Percentiles rank a stretch among this genome's conserved stretches.
Conservation (phyloP, 345 rosid genomes). For the Eucalyptus rudis region DNA sequence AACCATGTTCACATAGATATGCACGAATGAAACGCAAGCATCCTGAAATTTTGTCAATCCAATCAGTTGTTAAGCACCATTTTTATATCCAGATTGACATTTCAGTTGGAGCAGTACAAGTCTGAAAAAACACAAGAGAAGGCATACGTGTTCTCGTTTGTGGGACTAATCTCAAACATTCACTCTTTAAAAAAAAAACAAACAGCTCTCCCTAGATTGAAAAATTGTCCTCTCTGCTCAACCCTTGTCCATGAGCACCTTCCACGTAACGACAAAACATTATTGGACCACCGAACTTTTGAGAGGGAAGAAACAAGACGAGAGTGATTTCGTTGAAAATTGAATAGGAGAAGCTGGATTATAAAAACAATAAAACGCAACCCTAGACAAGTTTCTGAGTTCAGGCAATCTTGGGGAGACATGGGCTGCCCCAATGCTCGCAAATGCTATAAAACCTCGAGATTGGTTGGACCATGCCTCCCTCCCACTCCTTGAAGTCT, state of each 20-base stretch:
- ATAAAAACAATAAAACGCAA: neutral
- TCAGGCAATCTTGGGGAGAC: neutral
- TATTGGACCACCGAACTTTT: neutral
- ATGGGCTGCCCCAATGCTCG: neutral
- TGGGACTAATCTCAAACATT: neutral
- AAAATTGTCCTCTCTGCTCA: neutral
- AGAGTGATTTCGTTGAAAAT: neutral
- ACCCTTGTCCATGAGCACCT: neutral
- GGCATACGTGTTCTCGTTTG: neutral
- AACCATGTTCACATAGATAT: neutral
- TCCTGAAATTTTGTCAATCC: neutral
- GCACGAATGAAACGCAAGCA: neutral
- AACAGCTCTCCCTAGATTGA: neutral
- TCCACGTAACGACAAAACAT: neutral
- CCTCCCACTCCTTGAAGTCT: neutral
- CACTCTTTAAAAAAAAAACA: neutral
- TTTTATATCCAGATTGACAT: neutral
- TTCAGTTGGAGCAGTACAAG: neutral
- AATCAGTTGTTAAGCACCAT: neutral
- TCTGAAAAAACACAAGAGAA: neutral
- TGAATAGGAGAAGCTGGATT: neutral
- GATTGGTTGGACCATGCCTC: neutral
- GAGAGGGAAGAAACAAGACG: neutral
- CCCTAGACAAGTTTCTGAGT: neutral
- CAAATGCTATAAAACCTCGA: neutral